These are phyloP conservation scores for Tillandsia fasciculata DNA, from an alignment of 176 grass and related monocot species.

Conservation along the genomic window DNA sequence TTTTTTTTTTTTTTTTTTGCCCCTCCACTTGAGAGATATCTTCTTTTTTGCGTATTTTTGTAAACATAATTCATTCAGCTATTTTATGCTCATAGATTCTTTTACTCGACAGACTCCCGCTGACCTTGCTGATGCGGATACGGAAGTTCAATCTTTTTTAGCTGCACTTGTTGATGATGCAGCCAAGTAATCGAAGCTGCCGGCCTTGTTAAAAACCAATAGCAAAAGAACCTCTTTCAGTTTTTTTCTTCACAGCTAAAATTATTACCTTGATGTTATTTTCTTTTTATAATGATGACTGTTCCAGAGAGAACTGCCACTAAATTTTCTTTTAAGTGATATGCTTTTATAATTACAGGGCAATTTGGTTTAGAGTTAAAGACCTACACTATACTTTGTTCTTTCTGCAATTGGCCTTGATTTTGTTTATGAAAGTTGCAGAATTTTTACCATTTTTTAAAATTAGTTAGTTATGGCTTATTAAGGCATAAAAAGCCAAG, in stretches of 20 bases:
- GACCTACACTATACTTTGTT: not conserved
- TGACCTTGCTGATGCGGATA: conserved; percentile 67
- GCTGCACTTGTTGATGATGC: conserved; percentile 23
- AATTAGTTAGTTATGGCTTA: too few relatives aligned
- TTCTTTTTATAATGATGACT: not conserved
- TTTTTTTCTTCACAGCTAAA: not conserved
- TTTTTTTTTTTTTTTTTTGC: too few relatives aligned
- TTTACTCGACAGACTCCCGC: conserved; percentile 36
- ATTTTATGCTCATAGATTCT: not conserved
- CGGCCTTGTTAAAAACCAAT: not conserved
- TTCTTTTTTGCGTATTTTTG: not conserved
- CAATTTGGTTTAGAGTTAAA: not conserved
- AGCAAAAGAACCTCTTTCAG: not conserved
- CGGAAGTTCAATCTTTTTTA: conserved; percentile 57
- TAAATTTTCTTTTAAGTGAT: not conserved
- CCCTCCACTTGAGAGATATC: not conserved
- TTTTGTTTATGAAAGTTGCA: too few relatives aligned
- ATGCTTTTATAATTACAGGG: not conserved
- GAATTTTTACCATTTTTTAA: too few relatives aligned
- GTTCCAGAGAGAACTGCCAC: not conserved
- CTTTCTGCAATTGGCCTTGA: too few relatives aligned
- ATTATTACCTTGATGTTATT: not conserved
- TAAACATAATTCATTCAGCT: not conserved
- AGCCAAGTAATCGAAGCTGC: not conserved
- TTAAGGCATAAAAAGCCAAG: too few relatives aligned